Evolutionary conservation across 148 eudicot species (phyloP).

Genomic region (Spergularia bocconei): DNA sequence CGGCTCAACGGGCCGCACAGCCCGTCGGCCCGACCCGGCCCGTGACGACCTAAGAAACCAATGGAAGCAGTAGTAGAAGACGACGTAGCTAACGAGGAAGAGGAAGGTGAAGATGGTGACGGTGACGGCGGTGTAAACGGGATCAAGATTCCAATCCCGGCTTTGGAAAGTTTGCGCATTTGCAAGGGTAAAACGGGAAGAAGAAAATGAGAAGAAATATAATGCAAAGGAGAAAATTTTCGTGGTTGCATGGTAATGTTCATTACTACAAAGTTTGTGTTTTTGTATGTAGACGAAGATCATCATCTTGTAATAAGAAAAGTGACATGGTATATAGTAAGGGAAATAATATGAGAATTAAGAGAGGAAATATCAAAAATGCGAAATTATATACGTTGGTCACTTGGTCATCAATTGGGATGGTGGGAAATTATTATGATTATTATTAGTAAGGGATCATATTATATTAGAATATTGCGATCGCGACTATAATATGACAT

Average conservation of each 20-base stretch:
- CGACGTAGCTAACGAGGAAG: neutral
- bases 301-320: neutral
- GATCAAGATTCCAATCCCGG: constrained; percentile 9
- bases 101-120: constrained; percentile 14
- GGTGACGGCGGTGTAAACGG: constrained; percentile 11
- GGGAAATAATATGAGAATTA: neutral
- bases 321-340: neutral
- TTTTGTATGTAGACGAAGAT: neutral
- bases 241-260: neutral
- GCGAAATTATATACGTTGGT: neutral
- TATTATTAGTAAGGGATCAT: too few species aligned
- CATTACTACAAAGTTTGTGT: neutral
- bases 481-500: too few species aligned
- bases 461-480: too few species aligned
- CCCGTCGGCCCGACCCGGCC: neutral
- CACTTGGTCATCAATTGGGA: too few species aligned
- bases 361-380: neutral
- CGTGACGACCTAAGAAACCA: too few species aligned
- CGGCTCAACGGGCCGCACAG: neutral
- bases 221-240: neutral
- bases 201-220: neutral
- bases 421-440: too few species aligned
- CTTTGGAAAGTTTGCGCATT: constrained; percentile 6
- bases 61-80: constrained; percentile 3
- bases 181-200: neutral